Evolutionary conservation across 495 filamentous ascomycete genomes (phyloP).

Genomic region (Thermothielavioides terrestris): DNA sequence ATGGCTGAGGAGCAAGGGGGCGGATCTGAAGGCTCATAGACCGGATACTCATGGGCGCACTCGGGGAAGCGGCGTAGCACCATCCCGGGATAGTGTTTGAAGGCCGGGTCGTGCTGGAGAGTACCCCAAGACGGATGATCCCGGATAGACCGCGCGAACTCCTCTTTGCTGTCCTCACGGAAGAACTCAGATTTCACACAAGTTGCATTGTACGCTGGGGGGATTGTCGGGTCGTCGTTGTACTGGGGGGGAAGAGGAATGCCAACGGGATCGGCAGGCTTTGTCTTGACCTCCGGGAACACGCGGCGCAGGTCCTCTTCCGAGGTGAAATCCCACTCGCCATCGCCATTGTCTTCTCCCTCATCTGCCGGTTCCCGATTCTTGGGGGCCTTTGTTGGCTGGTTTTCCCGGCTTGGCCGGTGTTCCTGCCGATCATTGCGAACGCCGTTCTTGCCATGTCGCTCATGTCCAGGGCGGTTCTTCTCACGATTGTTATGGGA

Average conservation of each 20-base stretch:
- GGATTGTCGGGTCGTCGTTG: constrained; percentile 37
- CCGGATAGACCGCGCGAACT: constrained; percentile 36
- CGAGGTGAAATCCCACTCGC: constrained; percentile 28
- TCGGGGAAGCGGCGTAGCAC: constrained; percentile 16
- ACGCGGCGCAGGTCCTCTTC: constrained; percentile 34
- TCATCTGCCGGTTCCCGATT: neutral
- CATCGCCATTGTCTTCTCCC: constrained; percentile 10
- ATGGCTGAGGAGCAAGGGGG: constrained; percentile 18
- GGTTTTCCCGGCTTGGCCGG: neutral
- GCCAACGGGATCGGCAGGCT: constrained; percentile 35
- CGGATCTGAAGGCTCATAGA: constrained; percentile 14
- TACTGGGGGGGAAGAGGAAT: constrained; percentile 33
- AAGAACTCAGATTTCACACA: constrained; percentile 42
- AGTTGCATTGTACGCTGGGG: constrained; percentile 36
- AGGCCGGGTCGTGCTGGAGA: constrained; percentile 41
- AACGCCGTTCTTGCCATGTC: neutral
- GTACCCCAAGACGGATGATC: constrained; percentile 34
- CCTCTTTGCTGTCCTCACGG: constrained; percentile 36
- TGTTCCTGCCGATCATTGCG: constrained; percentile 9
- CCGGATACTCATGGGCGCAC: constrained; percentile 16
- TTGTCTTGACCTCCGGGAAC: constrained; percentile 28
- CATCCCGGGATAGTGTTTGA: constrained; percentile 29
- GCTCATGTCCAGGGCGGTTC: constrained; percentile 4
- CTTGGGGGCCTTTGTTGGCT: neutral
- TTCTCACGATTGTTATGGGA: constrained; percentile 3